Evolutionary conservation across 148 eudicot species (phyloP).

Genomic region (Rhododendron henanense): DNA sequence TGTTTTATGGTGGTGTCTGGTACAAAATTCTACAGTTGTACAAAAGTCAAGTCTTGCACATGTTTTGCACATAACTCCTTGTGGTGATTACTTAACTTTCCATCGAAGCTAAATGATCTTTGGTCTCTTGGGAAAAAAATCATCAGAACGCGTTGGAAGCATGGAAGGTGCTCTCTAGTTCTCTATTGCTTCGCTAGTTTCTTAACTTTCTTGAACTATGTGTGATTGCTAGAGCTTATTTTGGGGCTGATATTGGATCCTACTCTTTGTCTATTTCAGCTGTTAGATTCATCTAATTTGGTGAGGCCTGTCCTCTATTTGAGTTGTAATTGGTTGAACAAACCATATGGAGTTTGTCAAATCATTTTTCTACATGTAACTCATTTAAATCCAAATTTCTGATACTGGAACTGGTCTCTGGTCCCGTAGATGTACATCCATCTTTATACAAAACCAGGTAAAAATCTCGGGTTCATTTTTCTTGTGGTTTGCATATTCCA

Average conservation of each 20-base stretch:
- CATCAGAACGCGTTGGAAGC: neutral
- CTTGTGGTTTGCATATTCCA: neutral
- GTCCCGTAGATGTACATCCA: neutral
- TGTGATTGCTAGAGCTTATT: neutral
- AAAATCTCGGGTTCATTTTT: neutral
- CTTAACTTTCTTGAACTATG: neutral
- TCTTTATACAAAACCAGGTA: neutral
- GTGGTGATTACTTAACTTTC: too few relatives aligned
- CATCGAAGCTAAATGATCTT: neutral
- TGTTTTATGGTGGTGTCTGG: neutral
- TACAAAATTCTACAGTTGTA: neutral
- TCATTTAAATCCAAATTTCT: neutral
- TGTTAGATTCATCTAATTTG: neutral
- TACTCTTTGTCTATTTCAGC: neutral
- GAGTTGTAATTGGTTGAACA: neutral
- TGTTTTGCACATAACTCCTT: too few relatives aligned
- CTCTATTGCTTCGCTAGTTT: neutral
- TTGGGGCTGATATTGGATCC: neutral
- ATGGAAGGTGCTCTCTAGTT: neutral
- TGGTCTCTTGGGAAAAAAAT: neutral
- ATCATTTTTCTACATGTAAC: neutral
- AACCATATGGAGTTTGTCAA: neutral
- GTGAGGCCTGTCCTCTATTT: neutral
- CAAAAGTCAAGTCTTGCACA: neutral
- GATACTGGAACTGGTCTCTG: neutral